Evolutionary conservation across 495 filamentous ascomycete species (phyloP), one percentile per base, ranked within the genome.

Genomic region (Talaromyces borbonicus): DNA sequence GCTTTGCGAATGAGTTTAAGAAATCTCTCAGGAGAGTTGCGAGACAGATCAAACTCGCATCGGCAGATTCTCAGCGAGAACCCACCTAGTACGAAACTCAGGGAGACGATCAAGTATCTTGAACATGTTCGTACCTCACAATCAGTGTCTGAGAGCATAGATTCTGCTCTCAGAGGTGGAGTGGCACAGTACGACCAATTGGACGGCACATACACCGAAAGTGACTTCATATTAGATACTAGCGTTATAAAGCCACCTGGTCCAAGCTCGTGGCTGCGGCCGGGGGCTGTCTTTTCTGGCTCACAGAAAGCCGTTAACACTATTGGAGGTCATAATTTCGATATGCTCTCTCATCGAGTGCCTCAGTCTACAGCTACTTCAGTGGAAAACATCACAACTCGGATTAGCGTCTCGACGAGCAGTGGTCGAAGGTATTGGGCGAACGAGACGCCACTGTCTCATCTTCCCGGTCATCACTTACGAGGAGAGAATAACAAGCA

Each of bases 21-120:
- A 8, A 35, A 39, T 24, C 43, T 61, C 18, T 67, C 66, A 25
- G 66, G 61, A 40, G 71, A 77, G 44, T 51, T 67, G 40, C 65
- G 69, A 25, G 61, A 68, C 37, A 61, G 74, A 16, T 52, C 69
- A 44, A 69, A 69, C 36, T 69, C 68, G 16, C 73, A 73, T 53
- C 68, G 77, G 42, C 65, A 76, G 48, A 53, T 67, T 38, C 69
- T 74, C 50, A 59, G 72, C 35, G 69, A 76, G 24, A 70, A 65
- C 14, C 61, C 63, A 4, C 57, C 57, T 0, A 62, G 55, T 35
- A 51, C 66, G 6, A 54, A 72, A 31, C 52, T 85, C 12, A 81
- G 82, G 52, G 69, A 80, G 38, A 75, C 73, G 4, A 79, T 87
- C 52, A 73, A 72, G 49, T 85, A 84, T 53, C 68, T 87, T 9